These are phyloP conservation scores for Cylindrotheca fusiformis DNA, from an alignment of 108 stramenopile species.

Conservation along the genomic window DNA sequence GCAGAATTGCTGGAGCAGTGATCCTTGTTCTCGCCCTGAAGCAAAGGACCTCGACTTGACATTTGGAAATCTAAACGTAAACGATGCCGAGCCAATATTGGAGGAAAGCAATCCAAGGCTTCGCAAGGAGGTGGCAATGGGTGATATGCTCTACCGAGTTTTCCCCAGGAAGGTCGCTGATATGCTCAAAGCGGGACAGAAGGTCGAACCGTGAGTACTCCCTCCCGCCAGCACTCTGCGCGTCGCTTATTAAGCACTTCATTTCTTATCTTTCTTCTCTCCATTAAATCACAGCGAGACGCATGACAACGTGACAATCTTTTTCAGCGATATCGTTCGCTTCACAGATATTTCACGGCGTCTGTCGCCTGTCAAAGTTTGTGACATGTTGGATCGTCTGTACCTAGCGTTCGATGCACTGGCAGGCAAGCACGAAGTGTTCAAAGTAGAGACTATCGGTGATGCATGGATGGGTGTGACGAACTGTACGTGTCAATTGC, in stretches of 20 bases:
- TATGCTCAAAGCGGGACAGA: constrained; percentile 31
- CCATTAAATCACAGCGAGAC: constrained; percentile 7
- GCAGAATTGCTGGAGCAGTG: too few relatives aligned
- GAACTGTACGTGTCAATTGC: constrained; percentile 9
- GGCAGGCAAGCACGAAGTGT: constrained; percentile 43
- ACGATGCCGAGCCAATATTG: too few relatives aligned
- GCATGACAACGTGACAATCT: constrained; percentile 27
- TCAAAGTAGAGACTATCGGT: constrained; percentile 64
- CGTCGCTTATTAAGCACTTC: too few relatives aligned
- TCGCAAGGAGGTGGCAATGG: not conserved
- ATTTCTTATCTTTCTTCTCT: too few relatives aligned
- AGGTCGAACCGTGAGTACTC: constrained; percentile 48
- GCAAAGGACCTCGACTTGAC: constrained; percentile 16
- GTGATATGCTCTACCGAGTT: constrained; percentile 24
- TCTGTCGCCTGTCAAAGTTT: constrained; percentile 39
- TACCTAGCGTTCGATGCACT: constrained; percentile 47
- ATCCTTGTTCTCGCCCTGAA: constrained; percentile 16
- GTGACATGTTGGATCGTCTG: constrained; percentile 51
- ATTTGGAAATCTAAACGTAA: constrained; percentile 32
- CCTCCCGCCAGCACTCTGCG: too few relatives aligned
- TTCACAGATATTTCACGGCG: constrained; percentile 45
- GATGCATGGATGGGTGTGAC: constrained; percentile 45
- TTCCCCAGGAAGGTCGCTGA: constrained; percentile 54
- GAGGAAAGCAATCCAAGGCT: constrained; percentile 7
- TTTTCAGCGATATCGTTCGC: constrained; percentile 44